Conservation (phyloP, 139 green algal species). For the Chlamydomonas sp. region DNA sequence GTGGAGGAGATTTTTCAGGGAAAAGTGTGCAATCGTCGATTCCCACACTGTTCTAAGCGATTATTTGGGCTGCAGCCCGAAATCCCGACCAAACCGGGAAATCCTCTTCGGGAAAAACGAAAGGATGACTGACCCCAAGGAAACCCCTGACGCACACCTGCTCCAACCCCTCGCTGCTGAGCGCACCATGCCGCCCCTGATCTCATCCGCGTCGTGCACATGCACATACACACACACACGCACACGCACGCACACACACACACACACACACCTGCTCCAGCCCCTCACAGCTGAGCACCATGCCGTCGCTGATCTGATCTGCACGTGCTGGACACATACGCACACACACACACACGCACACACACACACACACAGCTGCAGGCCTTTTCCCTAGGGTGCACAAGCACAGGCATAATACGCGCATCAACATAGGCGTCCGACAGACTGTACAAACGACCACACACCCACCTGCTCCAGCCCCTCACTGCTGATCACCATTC, state of each 20-base stretch:
- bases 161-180: conserved; percentile 41
- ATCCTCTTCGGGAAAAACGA: too few relatives aligned
- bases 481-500: conserved; percentile 28
- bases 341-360: too few relatives aligned
- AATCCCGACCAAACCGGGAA: too few relatives aligned
- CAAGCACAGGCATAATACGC: neutral
- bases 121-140: too few relatives aligned
- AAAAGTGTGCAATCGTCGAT: too few relatives aligned
- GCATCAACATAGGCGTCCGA: too few relatives aligned
- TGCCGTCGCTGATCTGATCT: conserved; percentile 10
- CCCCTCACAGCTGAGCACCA: conserved; percentile 42
- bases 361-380: too few relatives aligned
- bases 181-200: conserved; percentile 18
- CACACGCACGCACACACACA: neutral
- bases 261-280: conserved; percentile 5
- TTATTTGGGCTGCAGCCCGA: too few relatives aligned
- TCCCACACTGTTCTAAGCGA: too few relatives aligned
- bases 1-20: too few relatives aligned
- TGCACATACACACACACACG: conserved; percentile 4
- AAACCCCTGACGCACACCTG: neutral
- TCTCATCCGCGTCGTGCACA: too few relatives aligned
- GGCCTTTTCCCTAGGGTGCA: conserved; percentile 8
- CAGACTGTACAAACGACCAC: neutral
- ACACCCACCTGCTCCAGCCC: conserved; percentile 14
- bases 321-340: too few relatives aligned